These are phyloP conservation scores for Babjeviella inositovora DNA, from an alignment of 805 yeast genomes.

Conservation along the genomic window DNA sequence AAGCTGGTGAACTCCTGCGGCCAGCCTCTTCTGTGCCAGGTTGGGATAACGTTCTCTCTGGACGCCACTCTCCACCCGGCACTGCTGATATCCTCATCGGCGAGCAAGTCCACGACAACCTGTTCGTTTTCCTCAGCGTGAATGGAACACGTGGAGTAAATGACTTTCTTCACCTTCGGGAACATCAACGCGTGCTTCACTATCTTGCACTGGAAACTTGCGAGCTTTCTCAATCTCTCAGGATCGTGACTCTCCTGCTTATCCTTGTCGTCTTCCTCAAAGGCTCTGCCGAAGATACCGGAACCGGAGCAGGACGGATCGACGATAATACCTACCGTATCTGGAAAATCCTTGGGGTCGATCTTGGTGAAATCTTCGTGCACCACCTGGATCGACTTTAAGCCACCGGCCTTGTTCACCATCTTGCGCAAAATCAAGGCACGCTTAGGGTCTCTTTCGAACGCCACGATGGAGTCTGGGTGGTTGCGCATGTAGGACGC, in stretches of 20 bases:
- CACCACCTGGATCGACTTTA: conserved; percentile 19
- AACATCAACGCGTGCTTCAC: conserved; percentile 79
- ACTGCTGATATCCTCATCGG: conserved; percentile 43
- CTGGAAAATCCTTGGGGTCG: conserved; percentile 38
- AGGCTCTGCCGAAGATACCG: conserved; percentile 87
- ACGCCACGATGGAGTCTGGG: conserved; percentile 48
- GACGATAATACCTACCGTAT: conserved; percentile 69
- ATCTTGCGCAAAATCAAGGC: conserved; percentile 56
- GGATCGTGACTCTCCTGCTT: conserved; percentile 10
- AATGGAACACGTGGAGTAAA: conserved; percentile 91
- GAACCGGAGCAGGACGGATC: conserved; percentile 98
- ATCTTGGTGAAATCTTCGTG: conserved; percentile 48
- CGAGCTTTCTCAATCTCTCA: conserved; percentile 55
- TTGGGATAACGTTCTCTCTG: conserved; percentile 52
- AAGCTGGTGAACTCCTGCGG: conserved; percentile 45
- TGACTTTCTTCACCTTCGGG: conserved; percentile 63
- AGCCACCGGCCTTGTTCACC: conserved; percentile 67
- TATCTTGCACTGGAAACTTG: conserved; percentile 78
- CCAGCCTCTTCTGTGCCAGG: conserved; percentile 80
- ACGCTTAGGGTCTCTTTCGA: conserved; percentile 71
- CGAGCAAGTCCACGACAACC: conserved; percentile 67
- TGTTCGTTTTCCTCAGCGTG: conserved; percentile 90
- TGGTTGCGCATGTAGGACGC: conserved; percentile 42
- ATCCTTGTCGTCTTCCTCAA: conserved; percentile 26
- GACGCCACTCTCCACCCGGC: conserved; percentile 65